phyloP scores from a whole-genome alignment of 805 yeast species.

The Vanderwaltozyma yarrowii region DNA sequence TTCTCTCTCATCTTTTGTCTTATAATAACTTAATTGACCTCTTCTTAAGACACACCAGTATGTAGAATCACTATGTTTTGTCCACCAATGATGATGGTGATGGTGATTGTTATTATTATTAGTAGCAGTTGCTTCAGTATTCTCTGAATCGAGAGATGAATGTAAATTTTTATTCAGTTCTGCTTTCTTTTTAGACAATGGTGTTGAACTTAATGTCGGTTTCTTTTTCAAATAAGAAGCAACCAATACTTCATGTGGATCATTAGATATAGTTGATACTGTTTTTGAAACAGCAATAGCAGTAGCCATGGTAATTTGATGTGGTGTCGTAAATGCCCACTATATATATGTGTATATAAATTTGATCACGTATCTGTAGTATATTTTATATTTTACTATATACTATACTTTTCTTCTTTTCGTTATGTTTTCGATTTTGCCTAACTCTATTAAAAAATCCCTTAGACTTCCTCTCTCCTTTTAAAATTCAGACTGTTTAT shows the following conservation, averaged over 20 bases:
- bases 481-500: no score
- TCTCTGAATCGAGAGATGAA: not conserved
- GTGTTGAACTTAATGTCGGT: conserved; percentile 1
- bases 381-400: no score
- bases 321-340: no score
- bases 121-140: not conserved
- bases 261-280: not conserved
- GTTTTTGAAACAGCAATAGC: no score
- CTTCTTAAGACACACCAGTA: conserved; percentile 19
- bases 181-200: not conserved
- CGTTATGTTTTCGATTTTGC: no score
- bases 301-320: no score
- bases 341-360: no score
- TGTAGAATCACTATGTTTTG: conserved; percentile 1
- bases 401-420: no score
- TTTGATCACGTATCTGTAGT: no score
- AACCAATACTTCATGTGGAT: conserved; percentile 1
- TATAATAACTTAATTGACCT: conserved; percentile 18
- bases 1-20: conserved; percentile 15
- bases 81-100: conserved; percentile 1
- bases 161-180: conserved; percentile 1
- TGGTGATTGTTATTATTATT: not conserved
- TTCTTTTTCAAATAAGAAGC: conserved; percentile 4
- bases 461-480: no score
- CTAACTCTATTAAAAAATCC: no score